Conservation (phyloP, 176 grass and related monocot species). For the Guadua angustifolia region DNA sequence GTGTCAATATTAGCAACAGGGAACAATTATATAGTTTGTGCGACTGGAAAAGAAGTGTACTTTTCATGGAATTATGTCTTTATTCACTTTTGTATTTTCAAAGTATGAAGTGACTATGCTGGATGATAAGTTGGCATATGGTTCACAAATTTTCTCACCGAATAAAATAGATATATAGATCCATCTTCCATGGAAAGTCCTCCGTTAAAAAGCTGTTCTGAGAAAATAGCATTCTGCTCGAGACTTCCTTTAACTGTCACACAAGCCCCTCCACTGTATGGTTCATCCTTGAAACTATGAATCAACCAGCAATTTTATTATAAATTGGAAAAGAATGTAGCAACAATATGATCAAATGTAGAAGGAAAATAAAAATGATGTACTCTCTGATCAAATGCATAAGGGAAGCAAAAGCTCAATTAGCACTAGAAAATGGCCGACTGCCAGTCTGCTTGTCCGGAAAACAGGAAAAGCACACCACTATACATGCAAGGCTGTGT, state of each 20-base stretch:
- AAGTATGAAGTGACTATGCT: not conserved
- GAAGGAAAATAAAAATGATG: not conserved
- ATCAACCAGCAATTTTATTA: conserved; percentile 20
- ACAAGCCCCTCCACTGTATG: conserved; percentile 69
- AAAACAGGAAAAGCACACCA: not conserved
- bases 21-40: too few species aligned
- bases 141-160: conserved; percentile 58
- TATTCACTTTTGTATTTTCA: not conserved
- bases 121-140: not conserved
- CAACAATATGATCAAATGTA: conserved; percentile 36
- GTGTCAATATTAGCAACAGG: not conserved
- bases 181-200: conserved; percentile 60
- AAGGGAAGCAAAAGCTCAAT: not conserved
- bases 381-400: not conserved
- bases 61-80: not conserved
- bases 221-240: conserved; percentile 53
- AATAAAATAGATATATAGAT: conserved; percentile 73
- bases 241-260: conserved; percentile 76
- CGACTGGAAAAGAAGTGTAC: too few species aligned
- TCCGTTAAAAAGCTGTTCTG: conserved; percentile 65
- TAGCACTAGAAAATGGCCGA: conserved; percentile 13
- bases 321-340: conserved; percentile 14
- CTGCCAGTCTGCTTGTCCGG: not conserved
- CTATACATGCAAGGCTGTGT: not conserved
- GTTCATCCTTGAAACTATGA: conserved; percentile 69